These are phyloP conservation scores for Neurospora sp. DNA, from an alignment of 495 filamentous ascomycete genomes.

Conservation along the genomic window DNA sequence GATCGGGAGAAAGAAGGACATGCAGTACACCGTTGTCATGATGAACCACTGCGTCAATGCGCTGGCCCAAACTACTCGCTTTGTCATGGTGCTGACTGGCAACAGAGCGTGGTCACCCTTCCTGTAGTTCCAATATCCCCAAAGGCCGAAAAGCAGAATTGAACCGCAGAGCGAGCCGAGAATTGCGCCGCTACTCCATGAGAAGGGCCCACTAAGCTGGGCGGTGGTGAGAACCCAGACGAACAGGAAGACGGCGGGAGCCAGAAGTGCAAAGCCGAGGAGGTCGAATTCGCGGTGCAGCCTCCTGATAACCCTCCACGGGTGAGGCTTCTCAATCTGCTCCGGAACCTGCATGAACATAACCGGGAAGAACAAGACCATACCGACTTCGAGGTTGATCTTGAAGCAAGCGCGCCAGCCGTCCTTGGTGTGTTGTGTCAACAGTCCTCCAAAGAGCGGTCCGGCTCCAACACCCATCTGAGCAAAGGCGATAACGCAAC, in stretches of 20 bases:
- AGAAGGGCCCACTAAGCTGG: slow-evolving; percentile 67
- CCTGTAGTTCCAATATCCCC: slow-evolving; percentile 49
- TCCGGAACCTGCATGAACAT: slow-evolving; percentile 41
- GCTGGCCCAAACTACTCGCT: slow-evolving; percentile 48
- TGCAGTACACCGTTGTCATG: slow-evolving; percentile 47
- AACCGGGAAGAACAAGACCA: slow-evolving; percentile 46
- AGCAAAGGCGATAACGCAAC: slow-evolving; percentile 37
- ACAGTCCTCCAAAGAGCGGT: slow-evolving; percentile 48
- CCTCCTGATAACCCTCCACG: slow-evolving; percentile 15
- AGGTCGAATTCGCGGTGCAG: slow-evolving; percentile 56
- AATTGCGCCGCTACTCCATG: slow-evolving; percentile 52
- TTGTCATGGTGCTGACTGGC: slow-evolving; percentile 53
- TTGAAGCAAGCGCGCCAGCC: slow-evolving; percentile 59
- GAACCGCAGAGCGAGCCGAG: slow-evolving; percentile 56
- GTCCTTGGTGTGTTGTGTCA: slow-evolving; percentile 31
- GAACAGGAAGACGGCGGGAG: slow-evolving; percentile 42
- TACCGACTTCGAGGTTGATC: slow-evolving; percentile 61
- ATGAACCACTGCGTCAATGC: slow-evolving; percentile 41
- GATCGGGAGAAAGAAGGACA: slow-evolving; percentile 52
- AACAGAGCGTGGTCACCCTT: slow-evolving; percentile 57
- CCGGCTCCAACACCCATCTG: slow-evolving; percentile 62
- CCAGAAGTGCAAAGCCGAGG: slow-evolving; percentile 50
- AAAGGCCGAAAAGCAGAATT: slow-evolving; percentile 46
- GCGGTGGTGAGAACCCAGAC: slow-evolving; percentile 62
- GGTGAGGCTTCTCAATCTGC: slow-evolving; percentile 27